Percentiles rank a stretch among this genome's conserved stretches.
Evolutionary conservation across 345 rosid genomes (phyloP).

Genomic region (Sapria himalayana): DNA sequence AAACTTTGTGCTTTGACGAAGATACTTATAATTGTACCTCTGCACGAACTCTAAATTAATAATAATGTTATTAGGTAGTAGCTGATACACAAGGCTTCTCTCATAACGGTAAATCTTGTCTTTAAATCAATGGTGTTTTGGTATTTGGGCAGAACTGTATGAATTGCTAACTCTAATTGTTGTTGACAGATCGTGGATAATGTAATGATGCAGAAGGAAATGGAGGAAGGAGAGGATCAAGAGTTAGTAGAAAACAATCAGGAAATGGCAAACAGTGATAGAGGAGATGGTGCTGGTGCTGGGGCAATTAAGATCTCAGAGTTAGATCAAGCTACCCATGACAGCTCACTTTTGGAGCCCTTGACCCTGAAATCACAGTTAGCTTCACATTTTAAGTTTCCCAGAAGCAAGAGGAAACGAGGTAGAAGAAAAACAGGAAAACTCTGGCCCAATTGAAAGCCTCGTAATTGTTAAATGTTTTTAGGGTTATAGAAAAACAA

Average conservation of each 20-base stretch:
- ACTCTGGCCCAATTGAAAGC: too few species aligned
- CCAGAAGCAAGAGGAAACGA: conserved; percentile 69
- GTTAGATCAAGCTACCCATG: conserved; percentile 12
- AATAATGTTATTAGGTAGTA: background rate
- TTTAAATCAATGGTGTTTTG: too few species aligned
- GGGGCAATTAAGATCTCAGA: conserved; percentile 16
- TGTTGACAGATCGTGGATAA: conserved; percentile 35
- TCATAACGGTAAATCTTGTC: too few species aligned
- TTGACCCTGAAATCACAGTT: conserved; percentile 47
- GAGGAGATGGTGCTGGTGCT: conserved; percentile 30
- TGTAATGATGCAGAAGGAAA: conserved; percentile 29
- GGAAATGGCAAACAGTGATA: conserved; percentile 26
- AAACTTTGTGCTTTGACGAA: background rate
- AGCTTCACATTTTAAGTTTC: conserved; percentile 45
- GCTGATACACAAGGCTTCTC: background rate
- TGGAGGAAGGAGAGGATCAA: conserved; percentile 24
- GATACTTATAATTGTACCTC: background rate
- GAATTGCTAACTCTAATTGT: background rate
- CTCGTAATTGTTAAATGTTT: too few species aligned
- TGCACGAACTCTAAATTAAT: background rate
- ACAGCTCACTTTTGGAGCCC: conserved; percentile 12
- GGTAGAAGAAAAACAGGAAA: conserved; percentile 72
- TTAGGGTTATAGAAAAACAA: too few species aligned
- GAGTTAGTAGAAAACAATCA: conserved; percentile 14
- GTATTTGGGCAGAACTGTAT: background rate